Conservation (phyloP, 108 stramenopile genomes). For the Seminavis robusta region DNA sequence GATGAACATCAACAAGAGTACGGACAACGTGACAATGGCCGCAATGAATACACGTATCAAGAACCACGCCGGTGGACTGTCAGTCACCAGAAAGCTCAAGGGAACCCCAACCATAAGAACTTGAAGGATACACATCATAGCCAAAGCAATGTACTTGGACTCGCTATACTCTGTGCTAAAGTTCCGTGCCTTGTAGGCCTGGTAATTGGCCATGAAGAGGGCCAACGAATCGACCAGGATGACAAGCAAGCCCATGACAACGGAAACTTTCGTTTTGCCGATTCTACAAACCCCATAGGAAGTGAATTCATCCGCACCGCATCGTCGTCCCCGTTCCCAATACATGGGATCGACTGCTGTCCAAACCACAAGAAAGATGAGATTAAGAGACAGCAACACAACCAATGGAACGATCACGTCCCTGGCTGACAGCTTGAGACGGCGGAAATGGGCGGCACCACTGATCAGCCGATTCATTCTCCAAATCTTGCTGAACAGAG, state of each 20-base stretch:
- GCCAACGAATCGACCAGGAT: no score
- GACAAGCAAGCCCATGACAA: no score
- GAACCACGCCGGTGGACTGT: slow-evolving; percentile 21
- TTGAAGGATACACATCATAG: slow-evolving; percentile 25
- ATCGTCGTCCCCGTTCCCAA: slow-evolving; percentile 3
- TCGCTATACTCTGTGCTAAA: slow-evolving; percentile 33
- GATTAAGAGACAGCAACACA: slow-evolving; percentile 17
- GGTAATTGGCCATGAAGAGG: slow-evolving; percentile 26
- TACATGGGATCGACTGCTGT: slow-evolving; percentile 25
- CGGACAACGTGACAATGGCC: no score
- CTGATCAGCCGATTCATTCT: no score
- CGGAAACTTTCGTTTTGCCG: no score
- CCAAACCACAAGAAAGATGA: slow-evolving; percentile 24
- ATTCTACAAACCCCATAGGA: slow-evolving; percentile 15
- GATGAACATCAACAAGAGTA: no score
- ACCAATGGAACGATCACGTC: slow-evolving; percentile 31
- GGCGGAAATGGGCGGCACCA: no score
- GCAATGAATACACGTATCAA: no score
- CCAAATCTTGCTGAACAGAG: no score
- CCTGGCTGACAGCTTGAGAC: slow-evolving; percentile 17
- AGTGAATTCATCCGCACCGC: slow-evolving; percentile 11
- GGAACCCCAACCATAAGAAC: slow-evolving; percentile 31
- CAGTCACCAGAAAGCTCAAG: slow-evolving; percentile 15
- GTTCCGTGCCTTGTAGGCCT: slow-evolving; percentile 32
- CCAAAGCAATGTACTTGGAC: slow-evolving; percentile 24